Evolutionary conservation across 2,329 filamentous ascomycete species (phyloP).

Genomic region (Neonectria sp.): DNA sequence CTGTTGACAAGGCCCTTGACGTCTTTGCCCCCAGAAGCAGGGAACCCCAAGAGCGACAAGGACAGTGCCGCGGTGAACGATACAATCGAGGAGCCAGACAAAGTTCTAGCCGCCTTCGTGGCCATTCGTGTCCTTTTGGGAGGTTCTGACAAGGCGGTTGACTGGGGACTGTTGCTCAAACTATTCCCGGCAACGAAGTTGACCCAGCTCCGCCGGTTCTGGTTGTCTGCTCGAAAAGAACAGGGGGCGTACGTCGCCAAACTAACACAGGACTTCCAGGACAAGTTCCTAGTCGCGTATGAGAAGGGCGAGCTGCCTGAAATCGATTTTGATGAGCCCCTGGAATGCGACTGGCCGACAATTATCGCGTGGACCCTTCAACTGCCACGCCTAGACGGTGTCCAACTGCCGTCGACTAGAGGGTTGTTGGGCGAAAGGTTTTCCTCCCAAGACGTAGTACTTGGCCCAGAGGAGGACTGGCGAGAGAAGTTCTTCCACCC

Average conservation of each 20-base stretch:
- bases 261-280: constrained; percentile 73
- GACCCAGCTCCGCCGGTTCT: constrained; percentile 68
- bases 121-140: constrained; percentile 72
- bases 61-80: constrained; percentile 27
- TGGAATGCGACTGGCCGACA: constrained; percentile 77
- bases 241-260: constrained; percentile 68
- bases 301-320: constrained; percentile 71
- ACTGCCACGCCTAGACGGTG: constrained; percentile 61
- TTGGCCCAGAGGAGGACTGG: constrained; percentile 59
- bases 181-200: constrained; percentile 70
- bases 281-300: constrained; percentile 77
- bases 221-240: constrained; percentile 66
- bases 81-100: constrained; percentile 41
- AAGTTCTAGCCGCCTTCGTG: constrained; percentile 70
- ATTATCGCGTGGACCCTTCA: constrained; percentile 78
- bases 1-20: constrained; percentile 50
- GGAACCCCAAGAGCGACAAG: constrained; percentile 11
- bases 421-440: constrained; percentile 61
- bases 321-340: constrained; percentile 74
- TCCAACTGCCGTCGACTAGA: constrained; percentile 65
- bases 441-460: constrained; percentile 55
- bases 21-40: constrained; percentile 36
- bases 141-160: constrained; percentile 71
- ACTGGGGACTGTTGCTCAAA: constrained; percentile 72
- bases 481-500: constrained; percentile 70